Evolutionary conservation across 495 filamentous ascomycete genomes (phyloP), one percentile per base, ranked within the genome.

Genomic region (Neurospora hispaniola): DNA sequence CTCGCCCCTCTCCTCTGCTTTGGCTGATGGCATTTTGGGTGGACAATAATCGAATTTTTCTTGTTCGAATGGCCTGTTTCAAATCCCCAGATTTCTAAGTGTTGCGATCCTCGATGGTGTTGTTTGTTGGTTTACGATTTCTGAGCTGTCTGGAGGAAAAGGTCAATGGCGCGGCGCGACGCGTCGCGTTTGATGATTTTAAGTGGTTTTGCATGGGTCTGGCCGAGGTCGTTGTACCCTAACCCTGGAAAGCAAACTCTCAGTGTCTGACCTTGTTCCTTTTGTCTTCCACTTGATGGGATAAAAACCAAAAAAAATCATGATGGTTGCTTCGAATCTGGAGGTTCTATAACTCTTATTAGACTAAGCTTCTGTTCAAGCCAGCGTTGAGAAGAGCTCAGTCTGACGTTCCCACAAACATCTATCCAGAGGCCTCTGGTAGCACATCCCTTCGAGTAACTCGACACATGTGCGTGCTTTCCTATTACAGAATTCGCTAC

Each of bases 1-100:
- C 81, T 97, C 94, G 74, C 87, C 88, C 72, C 73, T 81, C 18
- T 80, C 77, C 75, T 85, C 84, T 77, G 78, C 39, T 69, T 82
- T 84, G 72, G 79, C 78, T 72, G 82, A 72, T 42, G 85, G 79
- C 85, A 86, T 84, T 46, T 78, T 79, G 73, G 27, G 18, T 38
- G 70, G 23, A 62, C 14, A 72, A 44, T 10, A 16, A 42, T 23
- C 23, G 46, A 44, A 20, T 9, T 27, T 27, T 18, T 41, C 3
- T 9, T 39, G 27, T 4, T 8, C n/a, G 66, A 54, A 5, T 41
- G 14, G 16, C 35, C 18, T 44, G 18, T 41, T 40, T 70, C 20
- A 48, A 9, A 14, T 72, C 43, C 8, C 42, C 69, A 68, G 31
- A 54, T 18, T 10, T 5, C 5, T 69, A 20, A 39, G 31, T 38